Conservation (phyloP, 1,139 yeast species). For the Sugiyamaella xylanicola region DNA sequence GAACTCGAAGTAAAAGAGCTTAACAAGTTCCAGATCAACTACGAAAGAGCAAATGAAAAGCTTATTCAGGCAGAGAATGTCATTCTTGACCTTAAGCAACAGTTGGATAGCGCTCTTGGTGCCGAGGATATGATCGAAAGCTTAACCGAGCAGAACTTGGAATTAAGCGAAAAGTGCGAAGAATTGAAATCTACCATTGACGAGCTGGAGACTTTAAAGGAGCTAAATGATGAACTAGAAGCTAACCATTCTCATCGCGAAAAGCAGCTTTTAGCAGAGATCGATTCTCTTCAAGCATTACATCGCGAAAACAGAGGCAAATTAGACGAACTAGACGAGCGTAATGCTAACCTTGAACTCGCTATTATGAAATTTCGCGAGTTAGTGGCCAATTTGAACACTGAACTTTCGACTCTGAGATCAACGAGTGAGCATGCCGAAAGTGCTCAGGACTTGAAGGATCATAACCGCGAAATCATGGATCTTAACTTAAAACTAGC, state of each 20-base stretch:
- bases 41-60: slow-evolving; percentile 38
- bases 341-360: slow-evolving; percentile 43
- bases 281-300: slow-evolving; percentile 44
- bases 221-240: slow-evolving; percentile 65
- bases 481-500: slow-evolving; percentile 37
- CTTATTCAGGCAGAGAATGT: slow-evolving; percentile 47
- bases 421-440: slow-evolving; percentile 26
- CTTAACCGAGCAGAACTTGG: slow-evolving; percentile 57
- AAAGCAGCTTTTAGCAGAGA: slow-evolving; percentile 52
- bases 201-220: slow-evolving; percentile 63
- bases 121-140: slow-evolving; percentile 54
- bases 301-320: slow-evolving; percentile 39
- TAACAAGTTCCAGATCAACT: slow-evolving; percentile 23
- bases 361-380: slow-evolving; percentile 40
- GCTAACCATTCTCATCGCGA: slow-evolving; percentile 58
- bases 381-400: slow-evolving; percentile 38
- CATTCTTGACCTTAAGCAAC: slow-evolving; percentile 50
- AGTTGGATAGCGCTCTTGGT: slow-evolving; percentile 43
- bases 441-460: slow-evolving; percentile 25
- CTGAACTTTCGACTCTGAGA: slow-evolving; percentile 36
- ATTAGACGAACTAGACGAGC: slow-evolving; percentile 43
- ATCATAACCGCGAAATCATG: slow-evolving; percentile 31
- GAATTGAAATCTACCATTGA: slow-evolving; percentile 49
- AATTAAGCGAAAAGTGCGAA: slow-evolving; percentile 46
- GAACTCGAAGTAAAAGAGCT: slow-evolving; percentile 30